Base-by-base conservation (phyloP, 202 grass and related monocot genomes). In the Elaeis oleifera region DNA sequence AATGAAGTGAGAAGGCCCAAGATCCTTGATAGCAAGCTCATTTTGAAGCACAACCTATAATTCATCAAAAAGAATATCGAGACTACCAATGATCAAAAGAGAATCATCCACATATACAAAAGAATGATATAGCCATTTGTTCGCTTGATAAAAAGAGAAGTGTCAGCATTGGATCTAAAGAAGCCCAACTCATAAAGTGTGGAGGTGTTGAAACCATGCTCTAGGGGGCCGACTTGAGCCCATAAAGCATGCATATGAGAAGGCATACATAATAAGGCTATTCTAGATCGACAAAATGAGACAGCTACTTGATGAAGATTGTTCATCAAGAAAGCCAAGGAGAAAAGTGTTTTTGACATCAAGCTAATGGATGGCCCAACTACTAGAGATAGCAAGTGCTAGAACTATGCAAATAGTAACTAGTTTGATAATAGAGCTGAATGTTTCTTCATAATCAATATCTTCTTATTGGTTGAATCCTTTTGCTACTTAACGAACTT, bases 271-370 rank as follows among this genome's bases (percentile, higher is more conserved):
- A 1, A 5, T 14, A 1, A 8, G 23, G 25, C 4, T 19, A 14
- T 0, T 5, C 2, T 1, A 3, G 3, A 49, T 71, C 53, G 3
- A 7, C 1, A 49, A 71, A 71, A 0, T 21, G 25, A 1, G 52
- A 23, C 1, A 25, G 53, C 58, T 71, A 52, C 15, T 71, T 8
- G 6, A 71, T 71, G 14, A 48, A 71, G 2, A 49, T 11, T 17
- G 18, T 21, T 71, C 67, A 39, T 71, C 1, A 21, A 72, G 9
- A 8, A 23, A 49, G 16, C 19, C 54, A 53, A 61, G 32, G 0
- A 72, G 3, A 18, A 72, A 72, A 0, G 39, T 24, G 51, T 72
- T 61, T 13, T 52, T 55, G 5, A 64, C 49, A 63, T 73, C 58
- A 3, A 73, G 36, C 7, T 73, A 56, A 5, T 14, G 4, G 9